Percentiles rank a stretch among this genome's conserved stretches.
Conservation (phyloP, 2,329 filamentous ascomycete species). For the Diaporthe ampelina region DNA sequence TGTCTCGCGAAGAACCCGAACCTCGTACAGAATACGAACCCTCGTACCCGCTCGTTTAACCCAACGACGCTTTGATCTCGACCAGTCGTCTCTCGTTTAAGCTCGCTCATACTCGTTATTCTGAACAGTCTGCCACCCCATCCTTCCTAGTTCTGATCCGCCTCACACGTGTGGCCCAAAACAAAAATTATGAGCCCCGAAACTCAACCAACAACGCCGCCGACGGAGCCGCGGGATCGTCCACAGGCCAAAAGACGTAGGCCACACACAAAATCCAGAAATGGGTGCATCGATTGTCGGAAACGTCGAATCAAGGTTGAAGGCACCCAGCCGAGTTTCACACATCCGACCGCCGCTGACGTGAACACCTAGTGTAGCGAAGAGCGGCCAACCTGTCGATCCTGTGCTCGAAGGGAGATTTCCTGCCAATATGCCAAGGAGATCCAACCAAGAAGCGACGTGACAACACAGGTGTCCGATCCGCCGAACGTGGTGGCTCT, state of each 20-base stretch:
- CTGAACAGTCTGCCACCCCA: neutral
- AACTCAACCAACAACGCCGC: neutral
- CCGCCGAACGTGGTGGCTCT: neutral
- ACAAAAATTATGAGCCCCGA: neutral
- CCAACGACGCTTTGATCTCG: neutral
- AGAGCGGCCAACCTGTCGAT: neutral
- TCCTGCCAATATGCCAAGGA: neutral
- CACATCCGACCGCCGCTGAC: neutral
- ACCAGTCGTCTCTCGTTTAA: constrained; percentile 9
- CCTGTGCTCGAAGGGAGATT: neutral
- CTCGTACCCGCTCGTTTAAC: neutral
- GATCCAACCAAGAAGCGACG: neutral
- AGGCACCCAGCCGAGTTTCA: neutral
- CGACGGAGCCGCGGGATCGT: neutral
- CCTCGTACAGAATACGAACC: neutral
- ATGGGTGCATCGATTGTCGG: neutral
- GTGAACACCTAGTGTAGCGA: neutral
- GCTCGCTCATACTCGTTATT: neutral
- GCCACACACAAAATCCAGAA: neutral
- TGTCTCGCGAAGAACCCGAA: neutral
- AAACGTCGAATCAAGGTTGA: neutral
- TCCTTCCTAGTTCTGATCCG: neutral
- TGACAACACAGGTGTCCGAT: neutral
- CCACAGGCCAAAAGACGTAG: neutral
- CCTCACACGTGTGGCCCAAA: neutral